Conservation (phyloP, 2,329 filamentous ascomycete genomes). For the Lecanicillium sp. region DNA sequence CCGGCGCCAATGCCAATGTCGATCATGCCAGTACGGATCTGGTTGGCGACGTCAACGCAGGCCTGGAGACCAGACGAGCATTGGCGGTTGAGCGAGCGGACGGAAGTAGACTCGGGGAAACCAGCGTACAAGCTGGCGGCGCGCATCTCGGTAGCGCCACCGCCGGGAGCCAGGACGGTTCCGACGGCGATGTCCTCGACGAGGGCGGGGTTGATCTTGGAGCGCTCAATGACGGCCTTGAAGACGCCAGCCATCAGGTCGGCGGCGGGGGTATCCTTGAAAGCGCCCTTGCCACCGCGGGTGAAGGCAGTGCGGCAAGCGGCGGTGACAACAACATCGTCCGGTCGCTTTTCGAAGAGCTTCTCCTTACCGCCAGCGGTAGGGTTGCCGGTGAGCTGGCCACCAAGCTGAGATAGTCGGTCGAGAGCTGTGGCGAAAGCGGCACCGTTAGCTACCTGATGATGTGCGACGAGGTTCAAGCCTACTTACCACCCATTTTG, state of each 20-base stretch:
- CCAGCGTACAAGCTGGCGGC: slow-evolving; percentile 85
- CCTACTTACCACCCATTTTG: no score
- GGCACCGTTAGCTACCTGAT: no score
- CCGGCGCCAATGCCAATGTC: slow-evolving; percentile 90
- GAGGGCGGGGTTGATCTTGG: slow-evolving; percentile 76
- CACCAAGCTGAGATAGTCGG: slow-evolving; percentile 51
- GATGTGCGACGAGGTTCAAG: no score
- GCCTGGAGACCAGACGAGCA: slow-evolving; percentile 92
- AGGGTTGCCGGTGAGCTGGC: slow-evolving; percentile 56
- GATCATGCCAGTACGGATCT: slow-evolving; percentile 86
- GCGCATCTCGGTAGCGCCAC: slow-evolving; percentile 93
- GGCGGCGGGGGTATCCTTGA: slow-evolving; percentile 87
- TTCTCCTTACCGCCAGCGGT: slow-evolving; percentile 43
- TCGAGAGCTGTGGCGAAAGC: slow-evolving; percentile 40
- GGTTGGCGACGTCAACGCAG: slow-evolving; percentile 88
- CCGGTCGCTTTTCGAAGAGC: slow-evolving; percentile 57
- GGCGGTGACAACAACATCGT: slow-evolving; percentile 84
- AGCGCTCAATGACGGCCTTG: slow-evolving; percentile 73
- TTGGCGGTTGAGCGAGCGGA: slow-evolving; percentile 85
- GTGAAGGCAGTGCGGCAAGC: slow-evolving; percentile 88
- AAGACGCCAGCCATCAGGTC: slow-evolving; percentile 83
- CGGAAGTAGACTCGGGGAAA: slow-evolving; percentile 78
- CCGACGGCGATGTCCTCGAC: slow-evolving; percentile 94
- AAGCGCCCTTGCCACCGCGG: slow-evolving; percentile 84
- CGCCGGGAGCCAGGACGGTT: slow-evolving; percentile 83